These are phyloP conservation scores for Emmonsiellopsis sp. DNA, from an alignment of 2,329 filamentous ascomycete species.

Conservation along the genomic window DNA sequence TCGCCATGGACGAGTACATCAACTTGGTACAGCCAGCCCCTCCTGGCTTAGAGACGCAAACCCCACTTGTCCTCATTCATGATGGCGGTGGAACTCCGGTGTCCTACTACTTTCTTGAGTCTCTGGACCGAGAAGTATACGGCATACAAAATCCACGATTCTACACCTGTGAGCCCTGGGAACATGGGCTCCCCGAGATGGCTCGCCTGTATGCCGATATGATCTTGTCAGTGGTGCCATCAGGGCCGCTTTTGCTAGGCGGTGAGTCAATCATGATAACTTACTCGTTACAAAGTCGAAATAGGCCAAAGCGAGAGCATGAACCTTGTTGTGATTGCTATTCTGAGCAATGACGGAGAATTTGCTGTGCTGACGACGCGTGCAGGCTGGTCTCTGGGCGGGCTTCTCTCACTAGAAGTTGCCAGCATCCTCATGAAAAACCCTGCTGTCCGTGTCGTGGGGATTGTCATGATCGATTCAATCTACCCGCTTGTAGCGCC, in stretches of 20 bases:
- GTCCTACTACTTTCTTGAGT: conserved; percentile 47
- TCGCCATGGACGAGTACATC: conserved; percentile 9
- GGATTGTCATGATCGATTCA: conserved; percentile 16
- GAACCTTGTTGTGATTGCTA: background rate
- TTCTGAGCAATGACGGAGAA: background rate
- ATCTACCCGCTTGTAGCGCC: conserved; percentile 7
- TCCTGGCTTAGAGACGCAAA: background rate
- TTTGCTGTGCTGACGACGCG: background rate
- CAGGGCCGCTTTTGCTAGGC: conserved; percentile 12
- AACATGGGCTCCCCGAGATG: conserved; percentile 48
- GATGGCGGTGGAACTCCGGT: conserved; percentile 55
- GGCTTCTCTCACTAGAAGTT: conserved; percentile 14
- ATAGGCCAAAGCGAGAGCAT: background rate
- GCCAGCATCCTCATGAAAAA: conserved; percentile 11
- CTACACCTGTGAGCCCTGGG: conserved; percentile 38
- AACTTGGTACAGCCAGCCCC: conserved; percentile 10
- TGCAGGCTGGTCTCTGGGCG: conserved; percentile 17
- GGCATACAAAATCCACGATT: conserved; percentile 50
- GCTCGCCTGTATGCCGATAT: conserved; percentile 41
- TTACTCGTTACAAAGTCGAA: background rate
- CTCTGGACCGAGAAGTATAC: conserved; percentile 42
- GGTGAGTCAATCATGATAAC: conserved; percentile 7
- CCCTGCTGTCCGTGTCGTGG: conserved; percentile 9
- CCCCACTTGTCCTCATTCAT: conserved; percentile 50
- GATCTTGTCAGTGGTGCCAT: conserved; percentile 26